Conservation (phyloP, 2,329 filamentous ascomycete species). For the Aspergillus unguis region DNA sequence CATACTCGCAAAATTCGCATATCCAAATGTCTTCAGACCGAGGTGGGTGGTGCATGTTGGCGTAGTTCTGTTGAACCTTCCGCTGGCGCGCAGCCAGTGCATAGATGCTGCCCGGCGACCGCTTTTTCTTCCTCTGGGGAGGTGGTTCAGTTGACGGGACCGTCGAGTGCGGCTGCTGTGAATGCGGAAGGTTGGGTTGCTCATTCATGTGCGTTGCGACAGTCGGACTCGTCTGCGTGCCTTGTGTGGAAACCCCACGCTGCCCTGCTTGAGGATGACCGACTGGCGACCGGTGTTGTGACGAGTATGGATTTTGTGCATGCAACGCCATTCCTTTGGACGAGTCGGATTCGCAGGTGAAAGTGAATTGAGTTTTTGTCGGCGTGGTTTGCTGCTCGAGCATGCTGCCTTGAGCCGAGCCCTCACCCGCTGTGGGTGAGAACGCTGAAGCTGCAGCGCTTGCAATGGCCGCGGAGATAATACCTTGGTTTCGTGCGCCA, state of each 20-base stretch:
- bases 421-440: constrained; percentile 56
- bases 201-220: constrained; percentile 40
- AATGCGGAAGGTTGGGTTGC: constrained; percentile 27
- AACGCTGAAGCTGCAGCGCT: constrained; percentile 74
- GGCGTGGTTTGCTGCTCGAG: constrained; percentile 69
- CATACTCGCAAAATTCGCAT: constrained; percentile 97
- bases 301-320: constrained; percentile 49
- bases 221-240: constrained; percentile 55
- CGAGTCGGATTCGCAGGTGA: constrained; percentile 89
- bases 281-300: constrained; percentile 35
- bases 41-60: constrained; percentile 72
- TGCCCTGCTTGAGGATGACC: constrained; percentile 32
- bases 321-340: constrained; percentile 76
- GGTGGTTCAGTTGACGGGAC: constrained; percentile 43
- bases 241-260: constrained; percentile 50
- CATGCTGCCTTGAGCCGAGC: constrained; percentile 75
- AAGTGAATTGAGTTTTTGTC: constrained; percentile 87
- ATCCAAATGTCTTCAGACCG: constrained; percentile 78
- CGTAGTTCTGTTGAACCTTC: constrained; percentile 70
- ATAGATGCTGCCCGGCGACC: constrained; percentile 68
- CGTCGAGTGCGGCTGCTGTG: constrained; percentile 1
- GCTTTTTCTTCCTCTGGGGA: constrained; percentile 62
- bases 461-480: constrained; percentile 89
- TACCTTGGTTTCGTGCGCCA: constrained; percentile 61
- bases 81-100: constrained; percentile 72